phyloP scores from a whole-genome alignment of 345 rosid species.

The Eucalyptus cloeziana region DNA sequence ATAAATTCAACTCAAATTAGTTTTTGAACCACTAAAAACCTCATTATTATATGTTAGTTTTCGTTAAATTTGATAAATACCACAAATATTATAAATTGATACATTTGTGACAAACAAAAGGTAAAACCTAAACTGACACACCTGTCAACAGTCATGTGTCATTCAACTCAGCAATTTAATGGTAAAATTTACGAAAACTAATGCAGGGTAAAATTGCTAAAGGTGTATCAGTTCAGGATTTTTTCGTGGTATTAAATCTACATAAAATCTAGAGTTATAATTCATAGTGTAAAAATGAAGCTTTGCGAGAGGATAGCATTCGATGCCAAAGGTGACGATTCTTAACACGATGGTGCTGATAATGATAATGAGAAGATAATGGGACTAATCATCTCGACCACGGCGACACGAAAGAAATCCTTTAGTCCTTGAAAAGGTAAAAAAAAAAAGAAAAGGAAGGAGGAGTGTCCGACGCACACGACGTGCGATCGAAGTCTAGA shows the following conservation, averaged over 20 bases:
- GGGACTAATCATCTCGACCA: neutral
- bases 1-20: too few relatives aligned
- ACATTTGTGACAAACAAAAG: too few relatives aligned
- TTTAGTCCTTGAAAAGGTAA: neutral
- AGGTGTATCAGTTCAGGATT: rapidly evolving
- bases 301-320: neutral
- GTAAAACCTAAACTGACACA: rapidly evolving
- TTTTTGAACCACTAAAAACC: too few relatives aligned
- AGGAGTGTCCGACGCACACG: neutral
- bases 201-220: too few relatives aligned
- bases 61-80: too few relatives aligned
- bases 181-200: too few relatives aligned
- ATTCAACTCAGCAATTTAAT: rapidly evolving
- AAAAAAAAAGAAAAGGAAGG: rapidly evolving
- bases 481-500: neutral
- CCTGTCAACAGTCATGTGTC: rapidly evolving
- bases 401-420: neutral
- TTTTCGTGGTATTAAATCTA: too few relatives aligned
- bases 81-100: too few relatives aligned
- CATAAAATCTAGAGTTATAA: neutral
- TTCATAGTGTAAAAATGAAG: too few relatives aligned
- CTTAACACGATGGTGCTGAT: neutral
- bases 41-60: too few relatives aligned
- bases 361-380: neutral
- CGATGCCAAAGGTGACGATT: neutral